phyloP scores from a whole-genome alignment of 768 basidiomycete genomes.

The Leccinellum albellum region DNA sequence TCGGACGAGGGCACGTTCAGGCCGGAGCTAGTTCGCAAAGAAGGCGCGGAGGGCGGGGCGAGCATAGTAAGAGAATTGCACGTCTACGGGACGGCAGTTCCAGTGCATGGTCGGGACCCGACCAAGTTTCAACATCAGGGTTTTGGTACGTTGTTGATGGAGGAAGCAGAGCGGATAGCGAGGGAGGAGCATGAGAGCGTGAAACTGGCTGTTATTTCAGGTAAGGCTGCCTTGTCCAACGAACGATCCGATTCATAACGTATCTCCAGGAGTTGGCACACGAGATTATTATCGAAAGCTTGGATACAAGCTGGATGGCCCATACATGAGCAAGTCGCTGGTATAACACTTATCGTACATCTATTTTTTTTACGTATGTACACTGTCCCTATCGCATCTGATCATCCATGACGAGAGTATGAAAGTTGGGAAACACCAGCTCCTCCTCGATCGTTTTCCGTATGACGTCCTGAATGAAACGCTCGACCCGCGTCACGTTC shows the following conservation, averaged over 20 bases:
- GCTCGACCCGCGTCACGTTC: slow-evolving; percentile 92
- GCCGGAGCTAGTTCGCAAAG: slow-evolving; percentile 76
- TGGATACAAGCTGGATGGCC: slow-evolving; percentile 92
- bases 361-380: neutral
- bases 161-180: slow-evolving; percentile 98
- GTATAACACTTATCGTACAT: slow-evolving; percentile 29
- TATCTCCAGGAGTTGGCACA: slow-evolving; percentile 78
- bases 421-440: slow-evolving; percentile 94
- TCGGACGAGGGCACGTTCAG: slow-evolving; percentile 97
- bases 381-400: slow-evolving; percentile 9
- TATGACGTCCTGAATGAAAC: slow-evolving; percentile 93
- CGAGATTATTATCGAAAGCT: slow-evolving; percentile 94
- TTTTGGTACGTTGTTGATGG: slow-evolving; percentile 96
- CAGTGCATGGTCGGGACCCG: slow-evolving; percentile 94
- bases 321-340: slow-evolving; percentile 93
- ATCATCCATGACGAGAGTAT: slow-evolving; percentile 64
- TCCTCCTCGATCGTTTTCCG: slow-evolving; percentile 95
- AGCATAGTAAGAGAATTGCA: slow-evolving; percentile 95
- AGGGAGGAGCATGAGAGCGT: slow-evolving; percentile 94
- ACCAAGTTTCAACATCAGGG: slow-evolving; percentile 98
- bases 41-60: slow-evolving; percentile 71
- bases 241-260: neutral
- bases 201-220: slow-evolving; percentile 96
- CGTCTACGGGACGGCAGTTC: slow-evolving; percentile 97
- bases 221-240: slow-evolving; percentile 37